Evolutionary conservation across 1,139 yeast genomes (phyloP).

Genomic region (Taiozyma sp.): DNA sequence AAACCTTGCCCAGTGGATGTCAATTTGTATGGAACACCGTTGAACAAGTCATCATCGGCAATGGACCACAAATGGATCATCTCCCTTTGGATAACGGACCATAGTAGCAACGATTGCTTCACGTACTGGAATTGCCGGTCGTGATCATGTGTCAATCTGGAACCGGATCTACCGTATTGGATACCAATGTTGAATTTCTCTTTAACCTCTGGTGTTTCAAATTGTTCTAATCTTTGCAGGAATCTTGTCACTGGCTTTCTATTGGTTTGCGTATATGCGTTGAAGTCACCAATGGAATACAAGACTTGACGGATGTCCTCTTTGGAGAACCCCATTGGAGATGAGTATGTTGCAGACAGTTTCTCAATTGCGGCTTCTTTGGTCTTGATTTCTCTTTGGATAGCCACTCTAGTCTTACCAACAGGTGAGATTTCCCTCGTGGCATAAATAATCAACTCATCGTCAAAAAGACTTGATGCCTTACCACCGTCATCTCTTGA

Average conservation of each 20-base stretch:
- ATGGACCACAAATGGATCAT: conserved; percentile 70
- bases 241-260: conserved; percentile 59
- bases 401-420: conserved; percentile 44
- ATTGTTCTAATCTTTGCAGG: conserved; percentile 45
- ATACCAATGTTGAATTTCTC: conserved; percentile 50
- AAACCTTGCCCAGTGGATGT: conserved; percentile 78
- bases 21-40: conserved; percentile 46
- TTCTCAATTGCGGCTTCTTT: conserved; percentile 62
- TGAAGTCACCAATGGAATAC: conserved; percentile 72
- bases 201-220: conserved; percentile 39
- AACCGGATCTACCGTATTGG: conserved; percentile 57
- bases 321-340: conserved; percentile 31
- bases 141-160: conserved; percentile 67
- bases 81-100: conserved; percentile 72
- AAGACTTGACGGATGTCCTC: conserved; percentile 64
- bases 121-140: conserved; percentile 66
- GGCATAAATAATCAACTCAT: conserved; percentile 52
- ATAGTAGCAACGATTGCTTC: conserved; percentile 60
- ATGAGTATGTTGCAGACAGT: conserved; percentile 39
- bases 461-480: conserved; percentile 45
- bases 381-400: conserved; percentile 51
- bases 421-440: conserved; percentile 59
- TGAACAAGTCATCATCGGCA: conserved; percentile 63
- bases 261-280: conserved; percentile 64
- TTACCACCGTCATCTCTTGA: conserved; percentile 33